Percentiles rank a stretch among this genome's conserved stretches.
Conservation (phyloP, 2,329 filamentous ascomycete genomes). For the Fusarium paranaense region DNA sequence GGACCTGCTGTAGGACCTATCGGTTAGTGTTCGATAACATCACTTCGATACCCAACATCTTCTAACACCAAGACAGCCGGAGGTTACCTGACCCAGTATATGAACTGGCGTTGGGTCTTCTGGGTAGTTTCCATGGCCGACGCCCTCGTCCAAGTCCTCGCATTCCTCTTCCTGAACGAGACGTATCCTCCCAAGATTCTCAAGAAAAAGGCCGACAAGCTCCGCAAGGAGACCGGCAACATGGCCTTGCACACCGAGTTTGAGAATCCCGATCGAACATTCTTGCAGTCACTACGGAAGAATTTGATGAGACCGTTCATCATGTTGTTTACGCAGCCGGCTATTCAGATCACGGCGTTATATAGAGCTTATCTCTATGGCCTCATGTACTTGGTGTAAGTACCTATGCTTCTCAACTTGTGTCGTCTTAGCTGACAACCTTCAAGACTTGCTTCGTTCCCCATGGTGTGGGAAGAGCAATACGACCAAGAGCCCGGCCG, state of each 20-base stretch:
- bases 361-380: slow-evolving; percentile 65
- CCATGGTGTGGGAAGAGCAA: slow-evolving; percentile 58
- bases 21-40: no score
- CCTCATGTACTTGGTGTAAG: slow-evolving; percentile 63
- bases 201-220: slow-evolving; percentile 40
- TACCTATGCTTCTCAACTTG: accelerated
- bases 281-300: slow-evolving; percentile 38
- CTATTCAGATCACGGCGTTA: slow-evolving; percentile 61
- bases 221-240: slow-evolving; percentile 47
- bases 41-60: background rate
- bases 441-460: slow-evolving; percentile 61
- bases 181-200: slow-evolving; percentile 53
- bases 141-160: slow-evolving; percentile 48
- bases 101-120: slow-evolving; percentile 59
- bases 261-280: slow-evolving; percentile 43
- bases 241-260: slow-evolving; percentile 42
- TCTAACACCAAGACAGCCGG: slow-evolving; percentile 41
- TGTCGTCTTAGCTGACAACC: background rate
- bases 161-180: slow-evolving; percentile 54
- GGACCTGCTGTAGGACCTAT: slow-evolving; percentile 56
- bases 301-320: slow-evolving; percentile 60
- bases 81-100: slow-evolving; percentile 52
- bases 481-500: slow-evolving; percentile 61
- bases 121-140: slow-evolving; percentile 56
- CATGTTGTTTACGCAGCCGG: slow-evolving; percentile 62